These are phyloP conservation scores for fission yeast (Schizosaccharomyces pombe) DNA, from an alignment of 805 yeast genomes.

Conservation along the genomic window DNA sequence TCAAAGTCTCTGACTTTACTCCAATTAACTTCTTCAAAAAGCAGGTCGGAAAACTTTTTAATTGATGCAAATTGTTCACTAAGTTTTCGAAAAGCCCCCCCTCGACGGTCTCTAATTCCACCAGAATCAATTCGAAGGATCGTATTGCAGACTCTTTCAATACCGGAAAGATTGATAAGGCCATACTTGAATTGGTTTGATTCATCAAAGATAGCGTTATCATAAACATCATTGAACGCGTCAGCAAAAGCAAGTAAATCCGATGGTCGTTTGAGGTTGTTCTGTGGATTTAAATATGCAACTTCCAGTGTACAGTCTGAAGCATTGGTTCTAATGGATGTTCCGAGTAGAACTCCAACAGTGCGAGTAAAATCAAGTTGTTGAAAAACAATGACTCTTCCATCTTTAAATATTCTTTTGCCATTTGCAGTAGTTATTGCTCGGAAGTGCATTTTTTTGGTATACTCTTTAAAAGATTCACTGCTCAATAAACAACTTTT, in stretches of 20 bases:
- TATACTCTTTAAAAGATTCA: conserved; percentile 23
- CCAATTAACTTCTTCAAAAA: conserved; percentile 25
- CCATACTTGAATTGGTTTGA: not conserved
- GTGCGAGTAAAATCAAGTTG: conserved; percentile 3
- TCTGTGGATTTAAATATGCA: not conserved
- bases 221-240: not conserved
- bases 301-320: not conserved
- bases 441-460: conserved; percentile 25
- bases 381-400: conserved; percentile 9
- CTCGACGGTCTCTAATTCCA: not conserved
- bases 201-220: not conserved
- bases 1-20: conserved; percentile 17
- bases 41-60: conserved; percentile 5
- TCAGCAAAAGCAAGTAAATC: not conserved
- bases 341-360: not conserved
- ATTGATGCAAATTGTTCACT: conserved; percentile 5
- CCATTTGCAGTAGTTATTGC: conserved; percentile 25
- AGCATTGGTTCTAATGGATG: not conserved
- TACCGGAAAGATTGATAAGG: not conserved
- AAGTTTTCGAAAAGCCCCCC: not conserved
- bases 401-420: conserved; percentile 22
- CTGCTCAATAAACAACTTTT: conserved; percentile 24
- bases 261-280: not conserved
- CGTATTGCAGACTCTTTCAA: conserved; percentile 1
- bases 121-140: not conserved